A percentile compares a stretch with the other conserved stretches of the same genome.
phyloP scores from a whole-genome alignment of 257 asterid species.

The Forsythia viridissima region DNA sequence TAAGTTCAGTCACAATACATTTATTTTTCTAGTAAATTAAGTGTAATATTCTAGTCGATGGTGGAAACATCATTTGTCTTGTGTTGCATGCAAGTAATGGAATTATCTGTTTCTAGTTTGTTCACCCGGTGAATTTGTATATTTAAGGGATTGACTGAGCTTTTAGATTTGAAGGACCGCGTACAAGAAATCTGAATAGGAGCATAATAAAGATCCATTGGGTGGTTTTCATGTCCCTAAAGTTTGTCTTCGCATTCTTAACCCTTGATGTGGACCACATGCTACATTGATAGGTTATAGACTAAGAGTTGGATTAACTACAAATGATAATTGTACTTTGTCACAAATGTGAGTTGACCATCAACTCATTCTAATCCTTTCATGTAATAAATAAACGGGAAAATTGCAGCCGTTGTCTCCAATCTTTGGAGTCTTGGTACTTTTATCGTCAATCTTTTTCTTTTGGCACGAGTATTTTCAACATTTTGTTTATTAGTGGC shows the following conservation, averaged over 20 bases:
- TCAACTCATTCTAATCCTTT: constrained; percentile 1
- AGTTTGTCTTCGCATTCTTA: not conserved
- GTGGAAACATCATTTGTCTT: not conserved
- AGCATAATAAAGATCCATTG: not conserved
- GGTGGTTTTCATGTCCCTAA: not conserved
- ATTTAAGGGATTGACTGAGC: not conserved
- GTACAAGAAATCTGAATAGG: not conserved
- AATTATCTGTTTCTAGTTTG: not conserved
- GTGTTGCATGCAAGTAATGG: not conserved
- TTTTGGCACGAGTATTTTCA: too few species aligned
- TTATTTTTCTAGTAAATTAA: not conserved
- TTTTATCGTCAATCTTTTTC: too few species aligned
- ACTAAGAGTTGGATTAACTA: not conserved
- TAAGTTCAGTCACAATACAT: not conserved
- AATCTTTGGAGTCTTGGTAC: too few species aligned
- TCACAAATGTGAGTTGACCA: not conserved
- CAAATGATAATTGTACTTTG: not conserved
- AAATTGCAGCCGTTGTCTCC: too few species aligned
- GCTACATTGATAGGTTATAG: not conserved
- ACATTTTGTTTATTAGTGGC: too few species aligned
- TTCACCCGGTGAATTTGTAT: not conserved
- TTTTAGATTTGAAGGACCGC: not conserved
- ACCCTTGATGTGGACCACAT: not conserved
- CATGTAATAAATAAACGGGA: not conserved
- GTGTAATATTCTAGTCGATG: not conserved